Conservation (phyloP, 176 grass and related monocot genomes). For the Eragrostis nindensis region DNA sequence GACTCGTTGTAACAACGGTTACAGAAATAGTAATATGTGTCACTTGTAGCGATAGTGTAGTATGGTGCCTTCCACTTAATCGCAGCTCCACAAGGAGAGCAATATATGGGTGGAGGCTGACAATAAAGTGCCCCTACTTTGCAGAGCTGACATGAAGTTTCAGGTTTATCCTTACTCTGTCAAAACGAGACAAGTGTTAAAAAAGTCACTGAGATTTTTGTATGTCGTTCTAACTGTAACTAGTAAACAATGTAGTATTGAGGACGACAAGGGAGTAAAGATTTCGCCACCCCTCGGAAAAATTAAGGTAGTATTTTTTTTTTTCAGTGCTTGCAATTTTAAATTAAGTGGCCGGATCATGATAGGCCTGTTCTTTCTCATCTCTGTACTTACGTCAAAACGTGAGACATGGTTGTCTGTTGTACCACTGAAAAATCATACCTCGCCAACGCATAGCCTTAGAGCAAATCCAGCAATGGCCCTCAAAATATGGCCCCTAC, state of each 20-base stretch:
- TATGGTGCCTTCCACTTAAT: conserved; percentile 94
- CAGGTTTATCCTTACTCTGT: conserved; percentile 96
- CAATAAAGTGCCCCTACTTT: conserved; percentile 93
- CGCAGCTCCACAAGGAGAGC: conserved; percentile 81
- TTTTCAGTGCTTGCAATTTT: too few species aligned
- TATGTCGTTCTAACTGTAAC: too few species aligned
- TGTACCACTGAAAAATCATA: conserved; percentile 25
- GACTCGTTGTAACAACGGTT: conserved; percentile 88
- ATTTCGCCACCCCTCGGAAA: too few species aligned
- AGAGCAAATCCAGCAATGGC: too few species aligned
- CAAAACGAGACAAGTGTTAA: conserved; percentile 38
- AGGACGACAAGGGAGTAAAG: too few species aligned
- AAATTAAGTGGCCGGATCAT: too few species aligned
- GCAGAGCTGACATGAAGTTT: conserved; percentile 97
- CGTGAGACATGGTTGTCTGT: too few species aligned
- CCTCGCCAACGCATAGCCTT: conserved; percentile 96
- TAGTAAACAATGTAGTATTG: conserved; percentile 13
- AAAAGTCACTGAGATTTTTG: conserved; percentile 16
- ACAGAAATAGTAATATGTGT: conserved; percentile 81
- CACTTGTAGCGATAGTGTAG: conserved; percentile 77
- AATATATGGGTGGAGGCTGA: conserved; percentile 95
- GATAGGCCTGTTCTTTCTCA: too few species aligned
- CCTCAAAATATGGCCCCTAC: too few species aligned
- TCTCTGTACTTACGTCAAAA: too few species aligned
- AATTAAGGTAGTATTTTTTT: too few species aligned